Evolutionary conservation across 2,329 filamentous ascomycete genomes (phyloP), one percentile per base, ranked within the genome.

Genomic region (Ophiostoma populinum): DNA sequence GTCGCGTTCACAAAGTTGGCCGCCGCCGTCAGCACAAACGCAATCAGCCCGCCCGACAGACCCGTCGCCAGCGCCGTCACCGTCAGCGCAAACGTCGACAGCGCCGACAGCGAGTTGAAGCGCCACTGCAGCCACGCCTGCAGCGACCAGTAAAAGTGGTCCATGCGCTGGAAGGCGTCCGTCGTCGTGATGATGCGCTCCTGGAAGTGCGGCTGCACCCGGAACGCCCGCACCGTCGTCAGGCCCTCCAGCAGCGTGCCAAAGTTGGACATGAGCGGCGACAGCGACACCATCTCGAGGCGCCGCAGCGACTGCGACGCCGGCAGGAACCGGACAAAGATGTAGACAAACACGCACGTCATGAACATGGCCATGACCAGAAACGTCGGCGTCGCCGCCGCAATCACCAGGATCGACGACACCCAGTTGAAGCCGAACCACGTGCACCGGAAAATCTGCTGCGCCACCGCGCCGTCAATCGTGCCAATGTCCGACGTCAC

Each of bases 81-180:
- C 1, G 82, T 81, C 34, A 93, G 58, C 1, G 72, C 56, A 39
- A 87, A 79, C 0, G 80, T 83, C 7, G 81, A 81, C 4, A 69
- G 51, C 0, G 78, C 79, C 0, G 82, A 82, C 6, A 86, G 56
- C 7, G 62, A 54, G 45, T 82, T 76, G 37, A 90, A 87, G 10
- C 85, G 73, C 47, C 79, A 83, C 51, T 75, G 75, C 3, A 93
- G 63, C 85, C 85, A 93, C 7, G 74, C 72, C 44, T 92, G 82
- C 28, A 92, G 63, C 39, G 75, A 80, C 79, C 85, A 93, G 57
- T 92, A 93, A 56, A 93, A 92, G 52, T 94, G 86, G 47, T 94
- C 86, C 67, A 92, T 90, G 50, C 83, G 83, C 52, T 93, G 86
- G 50, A 93, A 93, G 13, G 75, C 74, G 49, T 93, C 85, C 0